Base-by-base conservation (phyloP, 257 asterid species). In the Solanum clarkiae region DNA sequence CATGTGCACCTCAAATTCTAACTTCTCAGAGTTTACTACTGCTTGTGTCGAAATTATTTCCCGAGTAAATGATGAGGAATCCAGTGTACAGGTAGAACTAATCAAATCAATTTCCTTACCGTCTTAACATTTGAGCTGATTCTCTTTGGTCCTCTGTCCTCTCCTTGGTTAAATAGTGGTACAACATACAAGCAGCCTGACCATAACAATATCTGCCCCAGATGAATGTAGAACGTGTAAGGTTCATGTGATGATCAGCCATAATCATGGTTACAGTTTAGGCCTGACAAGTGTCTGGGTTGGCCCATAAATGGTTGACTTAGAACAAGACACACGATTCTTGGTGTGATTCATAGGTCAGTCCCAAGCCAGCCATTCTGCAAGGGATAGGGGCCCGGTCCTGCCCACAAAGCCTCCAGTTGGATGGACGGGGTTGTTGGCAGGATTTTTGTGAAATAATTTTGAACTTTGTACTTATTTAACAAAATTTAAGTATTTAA, bases 21-120 rank as follows among this genome's bases (percentile, higher is more conserved):
- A 89, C 82, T 94, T 97, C 88, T 15, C 98, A 57, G 97, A 90
- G 66, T 91, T 90, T 75, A 87, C 97, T 49, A 70, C 90, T 88
- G 99, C 99, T 82, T 97, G 95, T 89, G 91, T 92, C 85, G 97
- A 94, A 87, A 94, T 97, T 66, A 92, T 97, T 69, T 94, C 99
- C 84, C 98, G 98, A 80, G 91, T 97, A 85, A 95, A 91, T 88
- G 99, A 97, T 71, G 99, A 95, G 86, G 99, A 97, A 88, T 92
- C 98, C 84, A 97, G 98, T 92, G 89, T 97, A 65, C 99, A 95
- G 99, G 99, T 96, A 90, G 84, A 74, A 85, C 62, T 63, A 17
- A 82, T 80, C 69, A 17, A 82, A 80, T 82, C 85, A 86, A 80
- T 82, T 80, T 86, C 69, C 79, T 29, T 87, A 55, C 69, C 12